These are phyloP conservation scores for Thraustotheca clavata DNA, from an alignment of 352 stramenopile species.

Conservation along the genomic window DNA sequence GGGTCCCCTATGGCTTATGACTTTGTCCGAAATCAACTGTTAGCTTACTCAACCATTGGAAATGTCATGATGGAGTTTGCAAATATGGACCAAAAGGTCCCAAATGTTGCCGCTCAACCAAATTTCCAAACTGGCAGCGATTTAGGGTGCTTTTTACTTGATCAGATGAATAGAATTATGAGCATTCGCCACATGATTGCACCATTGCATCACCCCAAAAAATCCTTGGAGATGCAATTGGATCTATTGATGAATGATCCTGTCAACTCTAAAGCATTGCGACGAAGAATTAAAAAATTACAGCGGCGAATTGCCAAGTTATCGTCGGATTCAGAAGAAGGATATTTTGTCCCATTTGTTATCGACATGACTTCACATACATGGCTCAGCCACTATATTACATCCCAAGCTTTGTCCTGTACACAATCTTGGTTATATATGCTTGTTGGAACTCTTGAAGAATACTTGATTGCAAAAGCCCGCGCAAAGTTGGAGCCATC, in stretches of 20 bases:
- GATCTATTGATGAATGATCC: neutral
- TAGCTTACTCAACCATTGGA: conserved; percentile 41
- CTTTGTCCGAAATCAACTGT: conserved; percentile 31
- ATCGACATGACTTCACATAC: conserved; percentile 32
- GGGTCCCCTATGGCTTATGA: conserved; percentile 61
- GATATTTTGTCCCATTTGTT: conserved; percentile 55
- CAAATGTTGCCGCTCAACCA: neutral
- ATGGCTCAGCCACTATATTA: neutral
- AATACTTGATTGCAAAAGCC: conserved; percentile 3
- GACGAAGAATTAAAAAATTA: conserved; percentile 54
- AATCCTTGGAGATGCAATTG: conserved; percentile 3
- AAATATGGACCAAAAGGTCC: conserved; percentile 12
- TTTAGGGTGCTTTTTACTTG: neutral
- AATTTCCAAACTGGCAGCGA: neutral
- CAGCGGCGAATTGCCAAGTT: conserved; percentile 35
- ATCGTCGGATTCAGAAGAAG: conserved; percentile 30
- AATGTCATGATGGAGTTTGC: conserved; percentile 16
- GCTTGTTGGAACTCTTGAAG: conserved; percentile 5
- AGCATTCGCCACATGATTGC: neutral
- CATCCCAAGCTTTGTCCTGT: too few species aligned
- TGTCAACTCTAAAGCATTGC: conserved; percentile 31
- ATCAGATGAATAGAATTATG: conserved; percentile 11
- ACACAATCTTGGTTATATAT: conserved; percentile 1
- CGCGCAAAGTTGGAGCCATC: neutral
- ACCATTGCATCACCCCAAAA: neutral